phyloP scores from a whole-genome alignment of 192 early-diverging fungal species.

The Coemansia sp. region DNA sequence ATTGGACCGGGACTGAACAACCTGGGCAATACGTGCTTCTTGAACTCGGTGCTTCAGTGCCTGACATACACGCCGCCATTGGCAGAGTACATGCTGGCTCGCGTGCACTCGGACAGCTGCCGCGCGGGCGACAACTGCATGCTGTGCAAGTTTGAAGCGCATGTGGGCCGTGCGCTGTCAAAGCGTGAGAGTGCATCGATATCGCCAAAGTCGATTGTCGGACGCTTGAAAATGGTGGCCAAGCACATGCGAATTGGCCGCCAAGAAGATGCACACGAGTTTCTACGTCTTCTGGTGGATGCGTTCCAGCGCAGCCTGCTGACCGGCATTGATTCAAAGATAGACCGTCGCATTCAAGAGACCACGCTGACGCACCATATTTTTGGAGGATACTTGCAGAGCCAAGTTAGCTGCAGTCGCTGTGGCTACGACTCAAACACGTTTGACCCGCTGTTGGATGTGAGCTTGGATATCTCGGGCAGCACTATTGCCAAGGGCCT shows the following conservation, averaged over 20 bases:
- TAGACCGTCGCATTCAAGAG: conserved; percentile 69
- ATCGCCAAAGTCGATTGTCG: conserved; percentile 64
- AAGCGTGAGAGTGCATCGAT: conserved; percentile 52
- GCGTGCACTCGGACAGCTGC: conserved; percentile 61
- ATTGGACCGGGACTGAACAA: conserved; percentile 71
- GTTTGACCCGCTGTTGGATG: conserved; percentile 70
- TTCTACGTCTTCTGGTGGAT: conserved; percentile 68
- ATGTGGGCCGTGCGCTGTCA: conserved; percentile 58
- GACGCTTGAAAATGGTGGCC: conserved; percentile 66
- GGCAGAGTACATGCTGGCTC: conserved; percentile 62
- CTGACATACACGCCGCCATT: conserved; percentile 73
- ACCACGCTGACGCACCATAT: conserved; percentile 73
- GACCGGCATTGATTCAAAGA: conserved; percentile 58
- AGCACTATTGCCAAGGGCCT: conserved; percentile 66
- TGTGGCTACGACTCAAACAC: conserved; percentile 76
- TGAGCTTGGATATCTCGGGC: conserved; percentile 73
- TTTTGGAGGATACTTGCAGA: conserved; percentile 81
- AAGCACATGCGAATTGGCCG: conserved; percentile 73
- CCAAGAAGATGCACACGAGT: conserved; percentile 92
- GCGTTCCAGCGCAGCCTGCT: conserved; percentile 65
- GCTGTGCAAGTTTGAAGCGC: conserved; percentile 69
- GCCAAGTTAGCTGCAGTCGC: conserved; percentile 68
- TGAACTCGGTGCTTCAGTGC: conserved; percentile 79
- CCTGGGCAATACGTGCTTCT: conserved; percentile 74
- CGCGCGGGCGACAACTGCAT: conserved; percentile 64